A percentile compares a stretch with the other conserved stretches of the same genome.
Conservation (phyloP, 1,139 yeast genomes). For the Pichia sp. region DNA sequence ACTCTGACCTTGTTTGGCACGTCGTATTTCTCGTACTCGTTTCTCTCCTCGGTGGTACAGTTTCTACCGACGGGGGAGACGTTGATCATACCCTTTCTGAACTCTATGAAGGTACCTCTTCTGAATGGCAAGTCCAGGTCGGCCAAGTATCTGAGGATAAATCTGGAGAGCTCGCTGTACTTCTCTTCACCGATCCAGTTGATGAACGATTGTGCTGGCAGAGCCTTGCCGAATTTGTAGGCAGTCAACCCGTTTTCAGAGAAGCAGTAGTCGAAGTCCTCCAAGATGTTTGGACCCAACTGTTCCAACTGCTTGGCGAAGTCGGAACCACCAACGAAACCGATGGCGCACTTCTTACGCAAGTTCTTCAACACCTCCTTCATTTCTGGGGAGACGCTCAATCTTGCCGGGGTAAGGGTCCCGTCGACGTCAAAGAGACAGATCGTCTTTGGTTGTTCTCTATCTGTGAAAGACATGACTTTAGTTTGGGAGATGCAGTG, state of each 20-base stretch:
- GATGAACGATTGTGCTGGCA: constrained; percentile 91
- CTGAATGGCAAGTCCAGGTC: constrained; percentile 85
- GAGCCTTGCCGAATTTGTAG: constrained; percentile 79
- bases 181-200: constrained; percentile 93
- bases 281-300: constrained; percentile 72
- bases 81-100: constrained; percentile 99
- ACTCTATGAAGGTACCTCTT: constrained; percentile 97
- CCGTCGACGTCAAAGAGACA: constrained; percentile 98
- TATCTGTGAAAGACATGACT: constrained; percentile 50
- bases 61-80: constrained; percentile 98
- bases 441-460: constrained; percentile 55
- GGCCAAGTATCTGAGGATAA: constrained; percentile 78
- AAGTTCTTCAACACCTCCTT: constrained; percentile 62
- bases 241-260: constrained; percentile 98
- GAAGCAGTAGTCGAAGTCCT: constrained; percentile 91
- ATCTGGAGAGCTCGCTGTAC: constrained; percentile 83
- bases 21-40: constrained; percentile 84
- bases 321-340: constrained; percentile 98
- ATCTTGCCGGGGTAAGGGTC: constrained; percentile 96
- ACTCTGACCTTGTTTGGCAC: constrained; percentile 74
- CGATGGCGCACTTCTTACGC: constrained; percentile 88
- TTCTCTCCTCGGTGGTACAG: constrained; percentile 90
- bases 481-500: not conserved
- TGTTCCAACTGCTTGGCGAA: constrained; percentile 93
- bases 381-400: constrained; percentile 77